These are phyloP conservation scores for Cryptomeria japonica DNA, from an alignment of 75 land plant genomes.

Conservation along the genomic window DNA sequence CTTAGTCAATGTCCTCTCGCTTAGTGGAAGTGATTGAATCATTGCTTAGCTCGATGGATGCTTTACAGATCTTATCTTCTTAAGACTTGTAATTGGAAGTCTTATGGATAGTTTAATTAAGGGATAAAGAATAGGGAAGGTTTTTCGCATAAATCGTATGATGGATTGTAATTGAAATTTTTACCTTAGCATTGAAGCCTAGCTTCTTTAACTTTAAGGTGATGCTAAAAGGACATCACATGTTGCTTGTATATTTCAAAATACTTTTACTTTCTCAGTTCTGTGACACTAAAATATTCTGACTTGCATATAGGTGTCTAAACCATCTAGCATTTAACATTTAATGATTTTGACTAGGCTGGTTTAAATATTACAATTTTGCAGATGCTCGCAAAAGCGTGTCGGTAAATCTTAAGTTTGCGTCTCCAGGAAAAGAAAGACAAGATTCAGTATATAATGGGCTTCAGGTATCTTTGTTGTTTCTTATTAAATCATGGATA, in stretches of 20 bases:
- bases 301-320: neutral
- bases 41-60: no score
- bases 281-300: neutral
- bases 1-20: no score
- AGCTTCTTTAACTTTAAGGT: neutral
- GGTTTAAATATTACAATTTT: slow-evolving; percentile 11
- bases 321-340: neutral
- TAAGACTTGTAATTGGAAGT: no score
- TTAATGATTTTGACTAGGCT: neutral
- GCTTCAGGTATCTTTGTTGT: slow-evolving; percentile 62
- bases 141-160: neutral
- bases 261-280: neutral
- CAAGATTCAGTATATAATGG: slow-evolving; percentile 98
- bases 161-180: neutral
- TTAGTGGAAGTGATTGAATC: no score
- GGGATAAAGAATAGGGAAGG: neutral
- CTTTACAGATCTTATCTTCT: no score
- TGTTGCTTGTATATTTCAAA: neutral
- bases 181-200: neutral
- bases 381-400: slow-evolving; percentile 61
- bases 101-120: neutral
- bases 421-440: slow-evolving; percentile 96
- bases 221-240: neutral
- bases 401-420: slow-evolving; percentile 69
- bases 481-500: neutral